Evolutionary conservation across 768 basidiomycete genomes (phyloP).

Genomic region (Coprinopsis cinerea): DNA sequence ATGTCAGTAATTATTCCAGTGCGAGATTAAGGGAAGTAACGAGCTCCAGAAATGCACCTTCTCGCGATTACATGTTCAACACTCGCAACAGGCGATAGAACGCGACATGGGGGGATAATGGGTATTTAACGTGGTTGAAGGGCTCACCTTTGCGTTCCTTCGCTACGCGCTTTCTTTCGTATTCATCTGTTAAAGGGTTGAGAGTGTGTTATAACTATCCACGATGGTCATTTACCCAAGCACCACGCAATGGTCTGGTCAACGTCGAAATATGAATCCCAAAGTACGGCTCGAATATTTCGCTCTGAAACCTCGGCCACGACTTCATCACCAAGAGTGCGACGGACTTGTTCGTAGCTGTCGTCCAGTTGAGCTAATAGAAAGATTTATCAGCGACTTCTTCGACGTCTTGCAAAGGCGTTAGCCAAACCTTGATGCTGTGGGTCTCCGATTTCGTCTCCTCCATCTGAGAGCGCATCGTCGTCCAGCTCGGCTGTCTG

Average conservation of each 20-base stretch:
- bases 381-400: slow-evolving; percentile 7
- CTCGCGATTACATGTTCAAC: slow-evolving; percentile 33
- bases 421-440: slow-evolving; percentile 65
- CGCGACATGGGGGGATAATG: slow-evolving; percentile 22
- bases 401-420: background rate
- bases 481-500: slow-evolving; percentile 81
- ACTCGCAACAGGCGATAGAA: slow-evolving; percentile 22
- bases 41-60: slow-evolving; percentile 53
- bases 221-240: slow-evolving; percentile 45
- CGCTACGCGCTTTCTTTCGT: slow-evolving; percentile 53
- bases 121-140: slow-evolving; percentile 20
- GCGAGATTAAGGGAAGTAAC: slow-evolving; percentile 1
- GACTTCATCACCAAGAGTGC: slow-evolving; percentile 60
- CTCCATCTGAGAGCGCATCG: slow-evolving; percentile 69
- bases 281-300: slow-evolving; percentile 73
- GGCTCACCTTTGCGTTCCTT: slow-evolving; percentile 84
- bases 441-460: slow-evolving; percentile 73
- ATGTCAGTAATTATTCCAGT: slow-evolving; percentile 4
- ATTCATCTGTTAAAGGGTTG: slow-evolving; percentile 48
- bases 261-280: slow-evolving; percentile 85
- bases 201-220: background rate
- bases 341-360: slow-evolving; percentile 62
- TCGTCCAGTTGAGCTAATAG: slow-evolving; percentile 60
- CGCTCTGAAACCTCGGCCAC: slow-evolving; percentile 65
- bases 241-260: slow-evolving; percentile 72